phyloP scores from a whole-genome alignment of 768 basidiomycete genomes.

The Saitozyma podzolica region DNA sequence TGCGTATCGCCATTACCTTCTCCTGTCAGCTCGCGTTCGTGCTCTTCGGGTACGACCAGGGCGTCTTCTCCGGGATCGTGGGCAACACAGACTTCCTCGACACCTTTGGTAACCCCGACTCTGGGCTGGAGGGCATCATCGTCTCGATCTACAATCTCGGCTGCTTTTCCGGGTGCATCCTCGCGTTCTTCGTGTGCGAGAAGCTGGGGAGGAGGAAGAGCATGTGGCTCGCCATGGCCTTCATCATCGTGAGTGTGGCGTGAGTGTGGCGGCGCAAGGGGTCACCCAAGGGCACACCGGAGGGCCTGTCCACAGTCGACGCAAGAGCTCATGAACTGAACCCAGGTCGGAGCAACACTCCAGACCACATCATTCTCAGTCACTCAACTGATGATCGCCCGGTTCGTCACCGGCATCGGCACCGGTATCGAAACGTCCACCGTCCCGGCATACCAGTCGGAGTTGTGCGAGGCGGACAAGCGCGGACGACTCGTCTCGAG shows the following conservation, averaged over 20 bases:
- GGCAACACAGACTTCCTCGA: constrained; percentile 2
- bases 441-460: too few relatives aligned
- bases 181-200: not conserved
- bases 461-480: too few relatives aligned
- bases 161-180: constrained; percentile 1
- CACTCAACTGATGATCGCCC: too few relatives aligned
- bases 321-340: too few relatives aligned
- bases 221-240: not conserved
- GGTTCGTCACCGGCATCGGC: too few relatives aligned
- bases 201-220: not conserved
- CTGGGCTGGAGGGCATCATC: not conserved
- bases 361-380: too few relatives aligned
- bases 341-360: too few relatives aligned
- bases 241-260: not conserved
- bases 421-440: too few relatives aligned
- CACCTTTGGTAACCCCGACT: constrained; percentile 3
- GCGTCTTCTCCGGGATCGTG: not conserved
- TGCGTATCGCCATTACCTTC: constrained; percentile 2
- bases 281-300: not conserved
- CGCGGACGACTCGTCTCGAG: too few relatives aligned
- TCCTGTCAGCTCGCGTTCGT: not conserved
- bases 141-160: constrained; percentile 3
- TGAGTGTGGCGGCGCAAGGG: not conserved
- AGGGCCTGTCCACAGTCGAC: too few relatives aligned
- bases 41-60: constrained; percentile 2